Percentiles rank a stretch among this genome's conserved stretches.
Evolutionary conservation across 345 rosid genomes (phyloP).

Genomic region (Camelina neglecta): DNA sequence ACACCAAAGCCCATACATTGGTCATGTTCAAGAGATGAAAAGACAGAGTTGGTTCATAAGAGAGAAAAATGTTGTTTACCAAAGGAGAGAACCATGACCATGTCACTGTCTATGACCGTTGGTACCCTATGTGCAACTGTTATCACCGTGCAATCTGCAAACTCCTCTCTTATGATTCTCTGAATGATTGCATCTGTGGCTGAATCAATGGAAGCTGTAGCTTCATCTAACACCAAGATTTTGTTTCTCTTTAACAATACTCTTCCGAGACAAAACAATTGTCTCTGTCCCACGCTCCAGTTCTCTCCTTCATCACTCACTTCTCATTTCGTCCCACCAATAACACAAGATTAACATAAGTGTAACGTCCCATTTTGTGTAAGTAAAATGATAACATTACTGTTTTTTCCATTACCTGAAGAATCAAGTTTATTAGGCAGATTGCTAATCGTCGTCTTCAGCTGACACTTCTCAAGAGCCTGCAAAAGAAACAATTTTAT

Average conservation of each 20-base stretch:
- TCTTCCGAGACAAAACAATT: constrained; percentile 78
- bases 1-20: not conserved
- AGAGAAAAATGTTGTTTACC: constrained; percentile 45
- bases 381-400: not conserved
- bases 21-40: not conserved
- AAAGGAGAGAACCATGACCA: constrained; percentile 84
- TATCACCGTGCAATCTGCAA: constrained; percentile 66
- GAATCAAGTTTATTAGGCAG: constrained; percentile 71
- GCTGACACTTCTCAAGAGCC: constrained; percentile 83
- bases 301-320: constrained; percentile 87
- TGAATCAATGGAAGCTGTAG: constrained; percentile 75
- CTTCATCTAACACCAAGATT: constrained; percentile 72
- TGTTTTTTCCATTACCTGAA: constrained; percentile 45
- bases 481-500: constrained; percentile 31
- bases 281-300: constrained; percentile 85
- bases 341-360: constrained; percentile 7
- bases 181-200: constrained; percentile 74
- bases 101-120: constrained; percentile 73
- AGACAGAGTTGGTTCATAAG: not conserved
- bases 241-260: constrained; percentile 66
- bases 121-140: constrained; percentile 84
- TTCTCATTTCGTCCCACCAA: constrained; percentile 26
- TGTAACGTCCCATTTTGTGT: not conserved
- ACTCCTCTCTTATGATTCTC: constrained; percentile 68
- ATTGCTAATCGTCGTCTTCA: constrained; percentile 58